Evolutionary conservation across 2,329 filamentous ascomycete species (phyloP).

Genomic region (Magnaporthiopsis incrustans): DNA sequence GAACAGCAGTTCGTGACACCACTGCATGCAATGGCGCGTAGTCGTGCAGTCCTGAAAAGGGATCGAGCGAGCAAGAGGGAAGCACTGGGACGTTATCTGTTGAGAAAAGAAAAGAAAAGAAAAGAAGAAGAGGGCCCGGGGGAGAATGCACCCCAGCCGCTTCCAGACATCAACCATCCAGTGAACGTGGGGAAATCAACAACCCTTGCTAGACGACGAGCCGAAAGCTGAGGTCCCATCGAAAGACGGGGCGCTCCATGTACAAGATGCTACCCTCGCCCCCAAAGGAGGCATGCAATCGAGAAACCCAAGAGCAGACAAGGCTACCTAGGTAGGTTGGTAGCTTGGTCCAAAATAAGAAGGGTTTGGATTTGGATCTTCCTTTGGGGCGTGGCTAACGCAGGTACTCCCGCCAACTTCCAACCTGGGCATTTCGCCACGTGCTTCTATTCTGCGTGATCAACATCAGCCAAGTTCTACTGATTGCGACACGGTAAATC

Average conservation of each 20-base stretch:
- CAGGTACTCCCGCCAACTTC: background rate
- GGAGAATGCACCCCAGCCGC: background rate
- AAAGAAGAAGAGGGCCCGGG: background rate
- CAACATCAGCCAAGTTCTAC: too few species aligned
- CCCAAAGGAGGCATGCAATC: background rate
- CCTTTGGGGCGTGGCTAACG: background rate
- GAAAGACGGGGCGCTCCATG: background rate
- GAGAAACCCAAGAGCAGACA: background rate
- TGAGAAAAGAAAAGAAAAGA: background rate
- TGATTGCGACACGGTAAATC: background rate
- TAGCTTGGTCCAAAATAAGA: background rate
- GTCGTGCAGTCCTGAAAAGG: too few species aligned
- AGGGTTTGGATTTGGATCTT: background rate
- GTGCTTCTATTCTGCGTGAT: background rate
- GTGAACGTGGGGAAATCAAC: background rate
- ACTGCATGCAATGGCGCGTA: too few species aligned
- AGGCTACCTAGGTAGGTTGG: too few species aligned
- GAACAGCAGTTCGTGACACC: too few species aligned
- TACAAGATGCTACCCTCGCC: background rate
- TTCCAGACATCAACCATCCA: background rate
- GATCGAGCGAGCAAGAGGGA: too few species aligned
- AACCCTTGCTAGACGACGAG: too few species aligned
- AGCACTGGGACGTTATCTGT: too few species aligned
- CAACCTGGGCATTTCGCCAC: background rate
- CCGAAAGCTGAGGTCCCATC: background rate